These are phyloP conservation scores for Cryptococcus sp. DNA, from an alignment of 1,284 basidiomycete genomes.

Conservation along the genomic window DNA sequence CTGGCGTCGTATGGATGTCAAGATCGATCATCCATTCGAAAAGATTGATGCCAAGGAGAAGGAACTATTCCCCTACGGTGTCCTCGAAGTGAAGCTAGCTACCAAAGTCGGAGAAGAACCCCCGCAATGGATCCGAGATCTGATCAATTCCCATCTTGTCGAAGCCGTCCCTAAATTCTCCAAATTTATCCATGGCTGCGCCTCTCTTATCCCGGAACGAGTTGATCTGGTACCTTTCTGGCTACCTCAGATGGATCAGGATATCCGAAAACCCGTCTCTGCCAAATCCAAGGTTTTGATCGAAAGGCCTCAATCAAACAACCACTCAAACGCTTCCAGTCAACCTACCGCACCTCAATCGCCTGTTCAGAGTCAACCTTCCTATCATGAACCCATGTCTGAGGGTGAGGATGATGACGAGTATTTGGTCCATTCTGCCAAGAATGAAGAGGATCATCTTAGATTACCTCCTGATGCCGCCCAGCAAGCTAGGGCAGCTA, in stretches of 20 bases:
- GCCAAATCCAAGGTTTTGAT: constrained; percentile 61
- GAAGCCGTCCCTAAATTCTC: constrained; percentile 85
- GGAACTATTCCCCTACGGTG: constrained; percentile 87
- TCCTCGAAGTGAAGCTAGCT: constrained; percentile 95
- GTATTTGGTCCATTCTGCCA: constrained; percentile 62
- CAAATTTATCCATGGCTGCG: constrained; percentile 93
- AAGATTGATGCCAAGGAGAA: constrained; percentile 74
- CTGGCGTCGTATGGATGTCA: constrained; percentile 92
- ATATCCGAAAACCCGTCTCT: constrained; percentile 85
- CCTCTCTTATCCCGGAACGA: constrained; percentile 84
- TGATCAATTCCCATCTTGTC: constrained; percentile 90
- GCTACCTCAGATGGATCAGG: constrained; percentile 81
- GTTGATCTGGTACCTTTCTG: constrained; percentile 99
- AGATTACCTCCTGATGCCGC: constrained; percentile 67
- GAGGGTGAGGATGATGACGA: constrained; percentile 73
- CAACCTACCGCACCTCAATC: constrained; percentile 49
- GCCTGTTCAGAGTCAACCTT: constrained; percentile 32
- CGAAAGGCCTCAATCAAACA: constrained; percentile 60
- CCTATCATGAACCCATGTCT: constrained; percentile 78
- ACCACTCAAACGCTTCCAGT: constrained; percentile 40
- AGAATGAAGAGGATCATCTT: constrained; percentile 71
- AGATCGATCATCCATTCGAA: constrained; percentile 86
- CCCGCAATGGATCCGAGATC: constrained; percentile 91
- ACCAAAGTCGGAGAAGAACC: constrained; percentile 96
- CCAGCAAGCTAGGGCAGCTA: constrained; percentile 74